Evolutionary conservation across 2,329 filamentous ascomycete species (phyloP).

Genomic region (Cercospora brassicicola): DNA sequence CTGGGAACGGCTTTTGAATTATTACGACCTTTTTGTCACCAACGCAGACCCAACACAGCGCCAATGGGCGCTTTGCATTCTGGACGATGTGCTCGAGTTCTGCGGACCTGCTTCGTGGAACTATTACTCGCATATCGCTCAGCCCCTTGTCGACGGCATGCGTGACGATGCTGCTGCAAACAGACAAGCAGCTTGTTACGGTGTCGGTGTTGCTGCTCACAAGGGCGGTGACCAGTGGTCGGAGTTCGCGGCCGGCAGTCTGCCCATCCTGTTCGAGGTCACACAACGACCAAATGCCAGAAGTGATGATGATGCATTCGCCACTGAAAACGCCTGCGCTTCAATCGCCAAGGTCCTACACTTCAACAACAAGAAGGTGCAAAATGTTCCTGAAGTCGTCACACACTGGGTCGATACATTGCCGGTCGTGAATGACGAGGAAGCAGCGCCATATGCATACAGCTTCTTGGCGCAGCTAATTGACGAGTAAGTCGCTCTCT

Average conservation of each 20-base stretch:
- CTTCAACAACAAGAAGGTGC: slow-evolving; percentile 76
- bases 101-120: slow-evolving; percentile 85
- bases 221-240: slow-evolving; percentile 85
- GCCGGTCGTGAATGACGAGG: slow-evolving; percentile 91
- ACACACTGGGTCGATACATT: slow-evolving; percentile 88
- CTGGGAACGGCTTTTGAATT: slow-evolving; percentile 82
- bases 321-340: slow-evolving; percentile 94
- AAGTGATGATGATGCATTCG: slow-evolving; percentile 90
- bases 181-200: slow-evolving; percentile 92
- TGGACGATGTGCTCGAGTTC: slow-evolving; percentile 97
- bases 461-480: slow-evolving; percentile 88
- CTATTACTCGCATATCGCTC: slow-evolving; percentile 81
- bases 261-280: slow-evolving; percentile 82
- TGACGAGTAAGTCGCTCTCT: slow-evolving; percentile 71
- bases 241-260: slow-evolving; percentile 76
- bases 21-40: slow-evolving; percentile 81
- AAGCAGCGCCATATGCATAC: slow-evolving; percentile 95
- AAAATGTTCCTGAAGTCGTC: slow-evolving; percentile 72
- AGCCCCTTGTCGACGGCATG: slow-evolving; percentile 83
- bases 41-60: slow-evolving; percentile 84
- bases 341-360: slow-evolving; percentile 96
- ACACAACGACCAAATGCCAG: slow-evolving; percentile 78
- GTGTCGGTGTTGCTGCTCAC: slow-evolving; percentile 91
- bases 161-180: slow-evolving; percentile 84
- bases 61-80: slow-evolving; percentile 98